Evolutionary conservation across 208 protist genomes (phyloP).

Genomic region (Endotrypanum monterogeii): DNA sequence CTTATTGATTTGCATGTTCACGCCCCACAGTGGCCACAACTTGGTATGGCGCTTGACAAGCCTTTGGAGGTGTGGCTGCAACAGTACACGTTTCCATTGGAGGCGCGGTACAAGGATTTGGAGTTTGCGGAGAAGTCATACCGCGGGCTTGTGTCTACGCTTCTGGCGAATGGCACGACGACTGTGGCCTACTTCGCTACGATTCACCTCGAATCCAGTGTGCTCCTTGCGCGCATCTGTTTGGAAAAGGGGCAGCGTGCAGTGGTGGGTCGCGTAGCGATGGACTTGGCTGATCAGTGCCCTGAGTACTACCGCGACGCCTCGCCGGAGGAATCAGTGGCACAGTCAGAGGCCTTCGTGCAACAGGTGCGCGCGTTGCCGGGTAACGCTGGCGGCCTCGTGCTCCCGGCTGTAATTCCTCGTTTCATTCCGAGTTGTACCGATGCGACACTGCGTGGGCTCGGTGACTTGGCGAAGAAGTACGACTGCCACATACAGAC

Average conservation of each 20-base stretch:
- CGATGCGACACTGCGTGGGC: conserved; percentile 69
- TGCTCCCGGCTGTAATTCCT: conserved; percentile 90
- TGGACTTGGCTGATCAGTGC: conserved; percentile 86
- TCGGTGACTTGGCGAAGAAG: conserved; percentile 74
- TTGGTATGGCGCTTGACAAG: conserved; percentile 86
- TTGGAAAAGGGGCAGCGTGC: conserved; percentile 86
- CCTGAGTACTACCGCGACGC: conserved; percentile 91
- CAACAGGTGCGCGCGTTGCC: conserved; percentile 46
- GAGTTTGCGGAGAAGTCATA: conserved; percentile 78
- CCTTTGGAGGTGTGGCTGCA: conserved; percentile 92
- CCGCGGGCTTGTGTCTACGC: conserved; percentile 58
- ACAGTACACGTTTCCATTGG: conserved; percentile 92
- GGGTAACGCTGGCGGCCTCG: conserved; percentile 52
- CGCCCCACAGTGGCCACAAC: conserved; percentile 91
- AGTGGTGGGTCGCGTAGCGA: conserved; percentile 90
- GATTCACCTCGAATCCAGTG: conserved; percentile 80
- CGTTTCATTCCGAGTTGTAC: conserved; percentile 95
- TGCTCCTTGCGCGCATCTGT: conserved; percentile 79
- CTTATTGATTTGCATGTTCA: conserved; percentile 95
- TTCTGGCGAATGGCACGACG: conserved; percentile 91
- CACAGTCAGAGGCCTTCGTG: conserved; percentile 70
- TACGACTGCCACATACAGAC: conserved; percentile 79
- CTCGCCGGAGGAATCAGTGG: conserved; percentile 61
- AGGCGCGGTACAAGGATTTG: conserved; percentile 82
- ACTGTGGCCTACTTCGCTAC: conserved; percentile 92